phyloP scores from a whole-genome alignment of 116 monocot species.

The Trichopus zeylanicus region DNA sequence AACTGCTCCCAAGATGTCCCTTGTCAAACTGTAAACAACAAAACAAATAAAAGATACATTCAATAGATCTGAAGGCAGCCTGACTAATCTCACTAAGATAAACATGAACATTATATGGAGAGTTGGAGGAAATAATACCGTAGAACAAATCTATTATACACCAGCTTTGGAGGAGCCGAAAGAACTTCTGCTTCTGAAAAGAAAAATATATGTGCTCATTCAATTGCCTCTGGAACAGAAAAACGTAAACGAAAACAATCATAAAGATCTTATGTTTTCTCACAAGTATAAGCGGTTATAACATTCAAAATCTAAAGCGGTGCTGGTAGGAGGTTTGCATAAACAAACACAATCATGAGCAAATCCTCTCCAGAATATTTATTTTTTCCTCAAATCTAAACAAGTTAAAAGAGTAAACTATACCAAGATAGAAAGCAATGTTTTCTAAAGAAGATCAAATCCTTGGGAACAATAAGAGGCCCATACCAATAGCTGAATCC shows the following conservation, averaged over 20 bases:
- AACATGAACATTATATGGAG: slow-evolving; percentile 1
- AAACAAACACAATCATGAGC: too few relatives aligned
- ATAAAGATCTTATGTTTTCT: background rate
- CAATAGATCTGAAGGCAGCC: too few relatives aligned
- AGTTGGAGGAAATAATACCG: slow-evolving; percentile 29
- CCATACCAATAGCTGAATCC: slow-evolving; percentile 69
- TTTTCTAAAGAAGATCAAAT: background rate
- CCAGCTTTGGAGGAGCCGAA: slow-evolving; percentile 90
- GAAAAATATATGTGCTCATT: background rate
- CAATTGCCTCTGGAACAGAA: background rate
- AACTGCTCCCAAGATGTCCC: slow-evolving; percentile 77
- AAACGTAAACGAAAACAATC: background rate
- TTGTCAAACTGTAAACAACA: slow-evolving; percentile 46
- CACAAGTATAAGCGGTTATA: too few relatives aligned
- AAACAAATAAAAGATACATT: too few relatives aligned
- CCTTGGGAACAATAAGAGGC: background rate
- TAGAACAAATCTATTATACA: slow-evolving; percentile 83
- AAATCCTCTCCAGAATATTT: too few relatives aligned
- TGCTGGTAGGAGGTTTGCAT: too few relatives aligned
- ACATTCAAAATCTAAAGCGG: too few relatives aligned
- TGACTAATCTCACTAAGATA: background rate
- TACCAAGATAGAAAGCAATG: too few relatives aligned
- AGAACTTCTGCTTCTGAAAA: slow-evolving; percentile 95
- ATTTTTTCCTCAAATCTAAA: too few relatives aligned
- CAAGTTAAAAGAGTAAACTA: too few relatives aligned